These are phyloP conservation scores for Colletotrichum spaethianum DNA, from an alignment of 2,329 filamentous ascomycete species.

Conservation along the genomic window DNA sequence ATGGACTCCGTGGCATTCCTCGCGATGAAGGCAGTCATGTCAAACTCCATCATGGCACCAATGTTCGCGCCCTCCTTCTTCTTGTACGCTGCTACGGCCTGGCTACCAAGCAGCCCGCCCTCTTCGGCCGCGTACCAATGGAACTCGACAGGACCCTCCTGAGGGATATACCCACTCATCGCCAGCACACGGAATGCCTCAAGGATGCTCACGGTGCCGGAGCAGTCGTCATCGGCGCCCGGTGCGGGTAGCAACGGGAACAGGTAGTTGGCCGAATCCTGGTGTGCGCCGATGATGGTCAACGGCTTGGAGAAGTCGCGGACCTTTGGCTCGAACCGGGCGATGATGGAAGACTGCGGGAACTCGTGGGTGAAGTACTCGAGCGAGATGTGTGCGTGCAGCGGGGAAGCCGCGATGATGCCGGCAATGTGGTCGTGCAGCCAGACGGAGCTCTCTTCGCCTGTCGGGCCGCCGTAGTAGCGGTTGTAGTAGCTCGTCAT, in stretches of 20 bases:
- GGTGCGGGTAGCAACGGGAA: conserved; percentile 78
- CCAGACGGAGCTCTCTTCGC: conserved; percentile 52
- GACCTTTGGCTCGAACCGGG: conserved; percentile 68
- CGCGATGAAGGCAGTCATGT: conserved; percentile 57
- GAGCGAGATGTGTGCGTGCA: conserved; percentile 55
- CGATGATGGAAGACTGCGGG: conserved; percentile 80
- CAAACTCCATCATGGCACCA: conserved; percentile 80
- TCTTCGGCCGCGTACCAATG: conserved; percentile 88
- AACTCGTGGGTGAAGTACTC: conserved; percentile 75
- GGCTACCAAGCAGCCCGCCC: conserved; percentile 73
- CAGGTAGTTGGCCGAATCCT: conserved; percentile 82
- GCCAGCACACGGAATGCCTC: conserved; percentile 79
- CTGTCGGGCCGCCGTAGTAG: conserved; percentile 61
- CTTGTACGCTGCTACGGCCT: conserved; percentile 79
- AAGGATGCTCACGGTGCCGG: conserved; percentile 80
- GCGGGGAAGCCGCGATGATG: conserved; percentile 52
- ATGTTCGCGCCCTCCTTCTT: conserved; percentile 72
- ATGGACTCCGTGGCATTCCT: conserved; percentile 56
- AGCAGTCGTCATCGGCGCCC: conserved; percentile 81
- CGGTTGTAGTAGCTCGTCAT: conserved; percentile 74
- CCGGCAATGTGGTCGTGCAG: conserved; percentile 53
- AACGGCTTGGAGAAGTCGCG: conserved; percentile 50
- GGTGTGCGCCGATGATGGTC: conserved; percentile 77
- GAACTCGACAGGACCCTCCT: conserved; percentile 72
- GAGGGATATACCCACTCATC: conserved; percentile 54